Base-by-base conservation (phyloP, 192 early-diverging fungal genomes). In the Entomortierella parvispora region DNA sequence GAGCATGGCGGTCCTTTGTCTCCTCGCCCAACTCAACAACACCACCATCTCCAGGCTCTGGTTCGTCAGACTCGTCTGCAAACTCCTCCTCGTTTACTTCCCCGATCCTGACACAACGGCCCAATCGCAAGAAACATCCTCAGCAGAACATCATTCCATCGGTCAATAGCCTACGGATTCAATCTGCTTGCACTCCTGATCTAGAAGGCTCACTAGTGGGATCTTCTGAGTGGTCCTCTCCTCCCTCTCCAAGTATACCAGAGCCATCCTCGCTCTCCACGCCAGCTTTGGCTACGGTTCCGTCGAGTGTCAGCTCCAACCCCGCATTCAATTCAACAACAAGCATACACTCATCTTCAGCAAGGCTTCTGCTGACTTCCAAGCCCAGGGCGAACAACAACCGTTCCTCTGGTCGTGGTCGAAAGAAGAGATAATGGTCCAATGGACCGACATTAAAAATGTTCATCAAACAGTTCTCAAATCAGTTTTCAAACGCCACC, bases 11-110 rank as follows among this genome's bases (percentile, higher is more conserved):
- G 12, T 77, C 74, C 10, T 77, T 77, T 64, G 65, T 77, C n/a
- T 77, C 74, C 4, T 77, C 74, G 8, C 74, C 74, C 29, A 77
- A 77, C 33, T 68, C 74, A 40, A 77, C 74, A 3, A 77, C 61
- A 9, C 74, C 74, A 6, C 65, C 74, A 9, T 77, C 74, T 32
- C 74, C 74, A 2, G 67, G 42, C 32, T 62, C 65, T 4, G 65
- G 65, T 0, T 64, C 48, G 2, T 68, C 70, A 3, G 58, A 64
- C 37, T 72, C 70, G 3, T 58, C 70, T 2, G 18, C 54, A 9
- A 17, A 37, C 1, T 72, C 70, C 18, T 59, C 62, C 2, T 65
- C 62, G 28, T 59, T 52, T 14, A 46, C 70, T 2, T 72, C 70
- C 7, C 70, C 70, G 2, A 26, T 65, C 12, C 48, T 72, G 40